These are phyloP conservation scores for Crepidotus variabilis DNA, from an alignment of 768 basidiomycete species.

Conservation along the genomic window DNA sequence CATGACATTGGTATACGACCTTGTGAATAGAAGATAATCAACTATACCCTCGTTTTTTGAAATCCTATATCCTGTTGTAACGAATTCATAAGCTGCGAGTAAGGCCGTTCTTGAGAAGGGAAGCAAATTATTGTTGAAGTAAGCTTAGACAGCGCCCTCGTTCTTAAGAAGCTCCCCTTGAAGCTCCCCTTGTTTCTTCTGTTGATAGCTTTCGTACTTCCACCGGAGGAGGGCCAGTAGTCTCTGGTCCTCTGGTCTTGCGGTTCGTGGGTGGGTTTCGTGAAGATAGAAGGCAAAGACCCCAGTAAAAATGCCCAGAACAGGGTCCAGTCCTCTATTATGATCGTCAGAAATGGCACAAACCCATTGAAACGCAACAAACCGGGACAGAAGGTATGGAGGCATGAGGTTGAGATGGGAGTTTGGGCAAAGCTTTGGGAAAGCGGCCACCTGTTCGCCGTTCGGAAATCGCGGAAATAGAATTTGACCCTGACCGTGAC, in stretches of 20 bases:
- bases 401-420: constrained; percentile 18
- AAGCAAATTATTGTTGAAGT: background rate
- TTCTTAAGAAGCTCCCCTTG: constrained; percentile 37
- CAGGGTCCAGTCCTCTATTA: constrained; percentile 60
- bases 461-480: background rate
- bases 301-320: constrained; percentile 78
- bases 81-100: background rate
- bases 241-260: constrained; percentile 50
- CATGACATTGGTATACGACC: constrained; percentile 42
- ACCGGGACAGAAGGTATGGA: constrained; percentile 55
- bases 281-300: constrained; percentile 75
- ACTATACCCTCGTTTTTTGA: background rate
- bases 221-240: constrained; percentile 54
- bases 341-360: constrained; percentile 7
- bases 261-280: constrained; percentile 77
- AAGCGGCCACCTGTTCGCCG: background rate
- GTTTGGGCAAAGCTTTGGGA: background rate
- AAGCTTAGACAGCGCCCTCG: constrained; percentile 30
- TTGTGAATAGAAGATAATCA: constrained; percentile 20
- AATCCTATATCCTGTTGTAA: background rate
- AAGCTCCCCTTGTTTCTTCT: constrained; percentile 21
- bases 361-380: constrained; percentile 8
- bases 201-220: constrained; percentile 57
- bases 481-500: constrained; percentile 10
- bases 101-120: background rate